Base-by-base conservation (phyloP, 106 monocot genomes). In the Agapanthus africanus region DNA sequence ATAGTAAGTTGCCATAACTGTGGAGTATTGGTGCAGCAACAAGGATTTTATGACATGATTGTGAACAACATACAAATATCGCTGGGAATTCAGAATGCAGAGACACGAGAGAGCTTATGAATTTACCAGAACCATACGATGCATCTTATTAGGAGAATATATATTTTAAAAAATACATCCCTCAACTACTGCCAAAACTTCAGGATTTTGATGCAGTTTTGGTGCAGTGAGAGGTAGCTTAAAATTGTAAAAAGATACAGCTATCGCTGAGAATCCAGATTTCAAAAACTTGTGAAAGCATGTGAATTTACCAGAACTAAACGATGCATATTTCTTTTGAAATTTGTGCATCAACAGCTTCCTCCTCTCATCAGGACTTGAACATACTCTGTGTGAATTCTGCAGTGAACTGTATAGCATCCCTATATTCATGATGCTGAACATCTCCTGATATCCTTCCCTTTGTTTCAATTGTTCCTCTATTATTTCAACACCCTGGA, bases 401-500 rank as follows among this genome's bases (percentile, higher is more conserved):
- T 97, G 82, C 37, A 97, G 66, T 33, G 86, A 89, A 71, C 97
- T 87, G 71, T 86, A 97, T 51, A 57, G 36, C 86, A 87, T 88
- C 63, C 92, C 97, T 64, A 92, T 44, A 66, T 81, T 87, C 92
- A 92, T 97, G 51, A 97, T 81, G 74, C 74, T 89, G 69, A 79
- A 72, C 11, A 92, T 74, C 74, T 92, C 89, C 52, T 84, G 77
- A 79, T 84, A 83, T 14, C 35, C 77, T 66, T 78, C 70, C 66
- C 97, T 89, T 69, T 32, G 71, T 71, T 74, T 82, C 40, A 92
- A 56, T 70, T 84, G 84, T 66, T 87, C 89, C 69, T 97, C 97
- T 56, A 97, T 92, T 36, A 87, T 75, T 67, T 80, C 68, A 3
- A 84, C 82, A 37, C 91, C 97, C 67, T 69, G 68, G 36, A 86